Evolutionary conservation across 2,329 filamentous ascomycete genomes (phyloP).

Genomic region (Fusarium metavorans): DNA sequence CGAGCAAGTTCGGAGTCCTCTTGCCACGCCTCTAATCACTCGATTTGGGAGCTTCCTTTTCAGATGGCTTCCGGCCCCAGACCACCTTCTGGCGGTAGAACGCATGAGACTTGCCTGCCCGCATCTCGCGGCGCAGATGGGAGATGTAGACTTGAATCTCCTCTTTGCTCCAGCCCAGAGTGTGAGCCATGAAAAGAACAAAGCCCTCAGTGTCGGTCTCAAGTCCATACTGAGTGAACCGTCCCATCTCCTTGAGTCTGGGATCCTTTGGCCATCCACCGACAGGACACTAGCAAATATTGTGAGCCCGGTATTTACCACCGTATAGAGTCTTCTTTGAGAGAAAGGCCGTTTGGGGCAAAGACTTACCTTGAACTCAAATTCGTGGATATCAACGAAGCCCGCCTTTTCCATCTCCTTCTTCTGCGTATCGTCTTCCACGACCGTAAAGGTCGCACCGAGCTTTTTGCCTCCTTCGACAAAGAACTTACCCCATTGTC

Average conservation of each 20-base stretch:
- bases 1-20: neutral
- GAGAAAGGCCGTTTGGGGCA: neutral
- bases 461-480: slow-evolving; percentile 21
- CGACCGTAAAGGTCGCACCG: slow-evolving; percentile 6
- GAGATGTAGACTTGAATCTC: neutral
- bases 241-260: neutral
- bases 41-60: neutral
- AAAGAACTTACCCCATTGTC: slow-evolving; percentile 25
- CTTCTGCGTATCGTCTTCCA: slow-evolving; percentile 7
- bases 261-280: neutral
- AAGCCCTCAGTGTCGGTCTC: neutral
- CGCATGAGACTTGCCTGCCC: neutral
- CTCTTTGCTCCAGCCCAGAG: neutral
- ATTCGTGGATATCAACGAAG: slow-evolving; percentile 16
- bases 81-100: neutral
- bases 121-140: neutral
- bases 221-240: neutral
- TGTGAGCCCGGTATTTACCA: neutral
- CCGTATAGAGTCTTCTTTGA: neutral
- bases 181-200: neutral
- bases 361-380: slow-evolving; percentile 1
- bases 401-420: slow-evolving; percentile 20
- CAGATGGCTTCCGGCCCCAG: neutral
- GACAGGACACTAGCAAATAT: neutral
- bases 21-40: neutral